Evolutionary conservation across 371 early-diverging fungal species (phyloP).

Genomic region (Apophysomyces elegans): DNA sequence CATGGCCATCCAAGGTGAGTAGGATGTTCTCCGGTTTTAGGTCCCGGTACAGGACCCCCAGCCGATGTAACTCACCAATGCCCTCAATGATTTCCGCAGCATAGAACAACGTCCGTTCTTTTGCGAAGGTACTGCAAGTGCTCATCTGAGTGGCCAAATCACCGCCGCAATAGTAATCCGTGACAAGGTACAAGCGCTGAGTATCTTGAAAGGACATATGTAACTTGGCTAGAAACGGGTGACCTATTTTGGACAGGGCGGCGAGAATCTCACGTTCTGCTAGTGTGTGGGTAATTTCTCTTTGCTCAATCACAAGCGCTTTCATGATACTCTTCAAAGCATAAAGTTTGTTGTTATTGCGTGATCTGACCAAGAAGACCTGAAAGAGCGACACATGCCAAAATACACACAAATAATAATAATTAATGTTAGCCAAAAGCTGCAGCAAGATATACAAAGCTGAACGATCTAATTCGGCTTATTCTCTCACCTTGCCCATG

Average conservation of each 20-base stretch:
- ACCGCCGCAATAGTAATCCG: slow-evolving; percentile 94
- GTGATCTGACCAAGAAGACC: slow-evolving; percentile 88
- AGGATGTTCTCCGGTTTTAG: slow-evolving; percentile 92
- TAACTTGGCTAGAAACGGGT: slow-evolving; percentile 94
- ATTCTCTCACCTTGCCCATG: slow-evolving; percentile 38
- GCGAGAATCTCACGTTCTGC: slow-evolving; percentile 55
- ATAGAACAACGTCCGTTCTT: slow-evolving; percentile 65
- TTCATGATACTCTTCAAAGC: slow-evolving; percentile 98
- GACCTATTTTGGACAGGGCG: slow-evolving; percentile 49
- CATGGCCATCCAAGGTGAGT: slow-evolving; percentile 76
- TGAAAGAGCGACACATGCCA: slow-evolving; percentile 57
- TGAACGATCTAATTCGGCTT: slow-evolving; percentile 76
- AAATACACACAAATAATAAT: too few relatives aligned
- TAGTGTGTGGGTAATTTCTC: slow-evolving; percentile 83
- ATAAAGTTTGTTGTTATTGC: slow-evolving; percentile 60
- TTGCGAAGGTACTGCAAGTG: slow-evolving; percentile 46
- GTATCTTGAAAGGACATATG: slow-evolving; percentile 94
- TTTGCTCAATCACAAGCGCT: slow-evolving; percentile 85
- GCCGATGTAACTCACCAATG: slow-evolving; percentile 84
- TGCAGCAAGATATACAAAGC: slow-evolving; percentile 8
- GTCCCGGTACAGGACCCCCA: slow-evolving; percentile 90
- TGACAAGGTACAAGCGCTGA: slow-evolving; percentile 90
- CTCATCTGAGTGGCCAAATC: slow-evolving; percentile 74
- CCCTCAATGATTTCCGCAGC: slow-evolving; percentile 91
- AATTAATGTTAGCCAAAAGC: too few relatives aligned